Evolutionary conservation across 2,329 filamentous ascomycete genomes (phyloP), one percentile per base, ranked within the genome.

Genomic region (Didymella pomorum): DNA sequence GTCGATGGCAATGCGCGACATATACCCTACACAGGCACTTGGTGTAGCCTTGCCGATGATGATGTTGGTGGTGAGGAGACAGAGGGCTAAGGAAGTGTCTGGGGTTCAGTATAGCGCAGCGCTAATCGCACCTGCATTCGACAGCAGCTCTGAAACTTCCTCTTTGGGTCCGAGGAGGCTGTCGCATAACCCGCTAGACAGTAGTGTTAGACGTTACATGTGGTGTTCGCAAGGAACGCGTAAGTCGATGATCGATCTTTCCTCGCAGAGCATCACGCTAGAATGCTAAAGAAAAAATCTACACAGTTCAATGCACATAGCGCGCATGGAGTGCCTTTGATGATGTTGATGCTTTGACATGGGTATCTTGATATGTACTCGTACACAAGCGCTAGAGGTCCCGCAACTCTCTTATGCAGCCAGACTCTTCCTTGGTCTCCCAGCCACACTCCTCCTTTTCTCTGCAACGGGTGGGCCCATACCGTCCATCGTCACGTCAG

Each of bases 401-500:
- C 28, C 21, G 12, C 12, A 21, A 28, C 8, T 31, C 1, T 3
- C 43, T 37, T 7, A 48, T 18, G 20, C 45, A 12, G 21, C 37
- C 20, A 55, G 1, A 29, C 53, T 56, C 46, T 50, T 56, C 14
- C 53, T 56, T 25, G 46, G 12, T 14, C 53, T 29, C 20, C 54
- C 49, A 28, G 44, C 29, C 26, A 29, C 18, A 28, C 48, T 57
- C 42, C 33, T 57, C 23, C 54, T 52, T 48, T 52, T 57, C 42
- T 57, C 54, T 12, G 31, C 37, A 4, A 21, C 26, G 6, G 46
- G 29, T 39, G 52, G 39, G 26, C 52, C 20, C 54, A 35, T 23
- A 1, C 45, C 61, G 9, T 54, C 58, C 57, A 65, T 61, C 0
- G 56, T 42, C 20, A 64, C 58, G 61, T 68, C 65, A 2, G 54